These are phyloP conservation scores for Coemansia sp. DNA, from an alignment of 192 early-diverging fungal genomes.

Conservation along the genomic window DNA sequence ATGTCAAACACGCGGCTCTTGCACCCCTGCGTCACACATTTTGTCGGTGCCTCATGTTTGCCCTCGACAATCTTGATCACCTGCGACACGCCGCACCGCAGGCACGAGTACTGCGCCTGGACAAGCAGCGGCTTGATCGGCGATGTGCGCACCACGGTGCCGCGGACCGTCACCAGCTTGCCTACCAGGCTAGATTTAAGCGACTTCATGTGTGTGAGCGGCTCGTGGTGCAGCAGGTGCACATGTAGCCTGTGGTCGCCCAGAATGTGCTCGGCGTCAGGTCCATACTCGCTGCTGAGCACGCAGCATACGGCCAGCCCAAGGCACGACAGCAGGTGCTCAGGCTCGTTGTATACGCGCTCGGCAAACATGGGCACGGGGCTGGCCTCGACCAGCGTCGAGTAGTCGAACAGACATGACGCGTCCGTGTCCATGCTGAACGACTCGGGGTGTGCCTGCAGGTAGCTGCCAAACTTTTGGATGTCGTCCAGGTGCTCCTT, in stretches of 20 bases:
- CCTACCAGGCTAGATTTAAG: constrained; percentile 74
- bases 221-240: constrained; percentile 52
- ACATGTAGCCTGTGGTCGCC: constrained; percentile 49
- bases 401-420: constrained; percentile 41
- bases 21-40: constrained; percentile 65
- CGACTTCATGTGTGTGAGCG: constrained; percentile 63
- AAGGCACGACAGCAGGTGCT: constrained; percentile 32
- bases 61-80: constrained; percentile 63
- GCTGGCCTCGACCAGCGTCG: constrained; percentile 14
- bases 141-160: constrained; percentile 77
- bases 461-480: constrained; percentile 25
- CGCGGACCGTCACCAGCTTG: constrained; percentile 67
- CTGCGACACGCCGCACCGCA: constrained; percentile 57
- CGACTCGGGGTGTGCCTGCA: constrained; percentile 28
- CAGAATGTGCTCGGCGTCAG: constrained; percentile 35
- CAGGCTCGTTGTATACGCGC: constrained; percentile 38
- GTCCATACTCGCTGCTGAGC: constrained; percentile 44
- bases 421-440: constrained; percentile 44
- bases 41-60: constrained; percentile 58
- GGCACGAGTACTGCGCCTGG: constrained; percentile 65
- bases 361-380: constrained; percentile 34
- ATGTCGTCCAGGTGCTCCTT: constrained; percentile 26
- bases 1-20: constrained; percentile 64
- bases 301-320: constrained; percentile 47
- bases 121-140: constrained; percentile 66